Evolutionary conservation across 2,329 filamentous ascomycete species (phyloP).

Genomic region (Alternaria alternata): DNA sequence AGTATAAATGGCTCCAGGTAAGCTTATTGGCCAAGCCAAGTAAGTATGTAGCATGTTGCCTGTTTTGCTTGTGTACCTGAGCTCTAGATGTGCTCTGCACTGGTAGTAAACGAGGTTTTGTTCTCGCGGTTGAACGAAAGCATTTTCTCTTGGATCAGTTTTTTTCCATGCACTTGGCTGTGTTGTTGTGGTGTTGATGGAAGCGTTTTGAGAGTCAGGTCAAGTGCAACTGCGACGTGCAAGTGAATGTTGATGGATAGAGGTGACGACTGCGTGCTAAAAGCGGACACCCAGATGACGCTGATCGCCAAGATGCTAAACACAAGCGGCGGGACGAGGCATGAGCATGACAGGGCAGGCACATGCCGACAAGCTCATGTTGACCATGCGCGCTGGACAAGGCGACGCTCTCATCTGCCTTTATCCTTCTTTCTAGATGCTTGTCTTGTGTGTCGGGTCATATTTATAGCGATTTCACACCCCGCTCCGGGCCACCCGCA

Average conservation of each 20-base stretch:
- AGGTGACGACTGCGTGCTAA: background rate
- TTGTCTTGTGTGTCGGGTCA: slow-evolving; percentile 10
- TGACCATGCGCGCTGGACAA: slow-evolving; percentile 21
- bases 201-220: background rate
- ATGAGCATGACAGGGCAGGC: slow-evolving; percentile 32
- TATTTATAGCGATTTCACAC: slow-evolving; percentile 8
- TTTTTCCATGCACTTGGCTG: background rate
- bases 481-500: slow-evolving; percentile 6
- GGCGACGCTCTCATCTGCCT: slow-evolving; percentile 10
- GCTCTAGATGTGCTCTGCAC: background rate
- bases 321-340: slow-evolving; percentile 29
- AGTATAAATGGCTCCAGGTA: slow-evolving; percentile 17
- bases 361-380: slow-evolving; percentile 29
- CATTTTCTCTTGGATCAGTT: background rate
- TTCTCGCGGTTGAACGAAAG: slow-evolving; percentile 1
- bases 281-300: slow-evolving; percentile 19
- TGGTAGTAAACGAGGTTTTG: background rate
- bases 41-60: slow-evolving; percentile 9
- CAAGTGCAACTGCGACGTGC: no score
- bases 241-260: background rate
- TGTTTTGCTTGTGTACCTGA: background rate
- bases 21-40: slow-evolving; percentile 8
- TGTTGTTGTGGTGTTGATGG: background rate
- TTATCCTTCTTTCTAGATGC: slow-evolving; percentile 2
- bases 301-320: slow-evolving; percentile 31